Percentiles rank a stretch among this genome's conserved stretches.
phyloP scores from a whole-genome alignment of 345 rosid genomes.

The Salix viminalis region DNA sequence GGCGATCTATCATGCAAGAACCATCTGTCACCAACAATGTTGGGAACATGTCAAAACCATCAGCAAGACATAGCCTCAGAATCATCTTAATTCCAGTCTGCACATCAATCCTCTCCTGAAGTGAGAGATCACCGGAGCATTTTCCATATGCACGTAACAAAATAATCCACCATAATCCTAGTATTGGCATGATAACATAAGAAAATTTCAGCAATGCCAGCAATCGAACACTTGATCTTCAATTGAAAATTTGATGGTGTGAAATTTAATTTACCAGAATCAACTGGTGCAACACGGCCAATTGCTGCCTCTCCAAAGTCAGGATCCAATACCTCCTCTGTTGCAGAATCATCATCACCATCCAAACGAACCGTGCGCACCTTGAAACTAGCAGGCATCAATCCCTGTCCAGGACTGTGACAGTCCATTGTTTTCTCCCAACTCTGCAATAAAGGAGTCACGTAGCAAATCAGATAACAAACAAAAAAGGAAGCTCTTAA shows the following conservation, averaged over 20 bases:
- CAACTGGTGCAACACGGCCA: conserved; percentile 98
- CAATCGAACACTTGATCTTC: background rate
- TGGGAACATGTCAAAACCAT: conserved; percentile 97
- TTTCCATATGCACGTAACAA: conserved; percentile 86
- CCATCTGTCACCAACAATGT: conserved; percentile 94
- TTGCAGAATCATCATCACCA: conserved; percentile 72
- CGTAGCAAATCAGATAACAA: background rate
- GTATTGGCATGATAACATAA: conserved; percentile 17
- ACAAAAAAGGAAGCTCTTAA: background rate
- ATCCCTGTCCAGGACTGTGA: conserved; percentile 92
- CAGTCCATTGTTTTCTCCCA: conserved; percentile 99
- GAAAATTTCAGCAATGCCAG: background rate
- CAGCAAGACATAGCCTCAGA: conserved; percentile 82
- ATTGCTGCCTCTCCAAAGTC: conserved; percentile 97
- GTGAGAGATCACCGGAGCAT: conserved; percentile 74
- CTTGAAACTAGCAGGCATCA: conserved; percentile 97
- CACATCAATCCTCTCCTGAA: conserved; percentile 88
- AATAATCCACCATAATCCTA: conserved; percentile 98
- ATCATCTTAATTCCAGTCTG: conserved; percentile 97
- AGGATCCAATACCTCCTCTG: conserved; percentile 87
- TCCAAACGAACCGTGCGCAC: conserved; percentile 80
- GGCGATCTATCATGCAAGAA: conserved; percentile 97
- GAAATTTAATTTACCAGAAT: conserved; percentile 53
- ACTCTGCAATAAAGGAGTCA: conserved; percentile 42
- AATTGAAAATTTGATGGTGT: background rate